A percentile compares a stretch with the other conserved stretches of the same genome.
These are phyloP conservation scores for Petunia hybrid DNA, from an alignment of 305 asterid genomes.

Conservation along the genomic window DNA sequence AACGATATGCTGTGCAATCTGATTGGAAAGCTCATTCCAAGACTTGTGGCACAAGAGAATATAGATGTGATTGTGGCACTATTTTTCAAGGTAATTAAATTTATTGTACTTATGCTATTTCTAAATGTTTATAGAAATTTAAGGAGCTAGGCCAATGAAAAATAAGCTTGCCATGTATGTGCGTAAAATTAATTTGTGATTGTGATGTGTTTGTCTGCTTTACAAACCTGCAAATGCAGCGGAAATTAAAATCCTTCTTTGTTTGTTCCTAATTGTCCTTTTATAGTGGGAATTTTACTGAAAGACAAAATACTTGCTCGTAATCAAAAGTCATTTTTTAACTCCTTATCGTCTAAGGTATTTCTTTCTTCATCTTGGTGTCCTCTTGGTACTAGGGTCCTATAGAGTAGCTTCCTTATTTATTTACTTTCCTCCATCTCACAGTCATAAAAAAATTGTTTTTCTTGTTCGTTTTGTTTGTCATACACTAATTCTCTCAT, in stretches of 20 bases:
- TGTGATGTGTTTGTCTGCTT: slow-evolving; percentile 35
- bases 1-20: slow-evolving; percentile 84
- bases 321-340: slow-evolving; percentile 29
- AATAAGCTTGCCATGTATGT: too few relatives aligned
- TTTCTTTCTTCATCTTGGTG: neutral
- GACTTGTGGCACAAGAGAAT: slow-evolving; percentile 90
- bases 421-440: too few relatives aligned
- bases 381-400: neutral
- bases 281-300: neutral
- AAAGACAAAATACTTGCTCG: slow-evolving; percentile 24
- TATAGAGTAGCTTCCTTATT: neutral
- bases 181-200: slow-evolving; percentile 19
- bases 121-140: neutral
- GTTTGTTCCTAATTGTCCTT: neutral
- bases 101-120: neutral
- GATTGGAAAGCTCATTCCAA: slow-evolving; percentile 95
- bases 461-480: slow-evolving; percentile 6
- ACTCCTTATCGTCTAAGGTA: slow-evolving; percentile 14
- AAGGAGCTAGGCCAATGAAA: neutral
- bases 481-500: too few relatives aligned
- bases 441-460: slow-evolving; percentile 13
- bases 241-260: neutral
- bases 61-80: slow-evolving; percentile 90
- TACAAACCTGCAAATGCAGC: slow-evolving; percentile 5
- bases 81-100: slow-evolving; percentile 67